phyloP scores from a whole-genome alignment of 2,329 filamentous ascomycete species.

The Trichoderma guizhouense region DNA sequence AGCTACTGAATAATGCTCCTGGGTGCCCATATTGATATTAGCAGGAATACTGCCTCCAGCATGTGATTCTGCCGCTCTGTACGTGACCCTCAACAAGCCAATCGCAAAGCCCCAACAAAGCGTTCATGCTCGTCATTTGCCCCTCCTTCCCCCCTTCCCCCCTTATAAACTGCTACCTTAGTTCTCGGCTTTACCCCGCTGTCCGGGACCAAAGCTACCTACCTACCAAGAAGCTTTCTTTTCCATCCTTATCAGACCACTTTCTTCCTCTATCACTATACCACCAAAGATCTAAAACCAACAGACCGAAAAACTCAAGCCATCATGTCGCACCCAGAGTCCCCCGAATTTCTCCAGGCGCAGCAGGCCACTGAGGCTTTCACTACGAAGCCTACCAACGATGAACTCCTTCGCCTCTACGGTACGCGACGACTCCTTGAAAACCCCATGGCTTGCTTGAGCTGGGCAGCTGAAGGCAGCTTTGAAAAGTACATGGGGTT shows the following conservation, averaged over 20 bases:
- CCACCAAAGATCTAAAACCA: not conserved
- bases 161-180: not conserved
- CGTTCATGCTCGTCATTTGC: conserved; percentile 10
- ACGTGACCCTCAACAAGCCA: conserved; percentile 14
- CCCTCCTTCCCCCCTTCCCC: conserved; percentile 5
- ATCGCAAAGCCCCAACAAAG: conserved; percentile 12
- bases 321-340: conserved; percentile 42
- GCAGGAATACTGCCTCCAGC: not conserved
- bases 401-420: conserved; percentile 63
- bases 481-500: not conserved
- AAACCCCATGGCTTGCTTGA: not conserved
- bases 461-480: not conserved
- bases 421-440: conserved; percentile 35
- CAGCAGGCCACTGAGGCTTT: conserved; percentile 65
- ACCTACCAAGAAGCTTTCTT: not conserved
- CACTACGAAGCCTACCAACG: conserved; percentile 59
- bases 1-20: not conserved
- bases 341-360: conserved; percentile 52
- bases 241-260: not conserved
- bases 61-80: conserved; percentile 1
- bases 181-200: conserved; percentile 7
- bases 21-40: not conserved
- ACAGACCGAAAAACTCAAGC: conserved; percentile 7
- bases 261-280: not conserved
- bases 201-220: not conserved